Conservation (phyloP, 352 stramenopile genomes). For the Thraustochytrium striatum region DNA sequence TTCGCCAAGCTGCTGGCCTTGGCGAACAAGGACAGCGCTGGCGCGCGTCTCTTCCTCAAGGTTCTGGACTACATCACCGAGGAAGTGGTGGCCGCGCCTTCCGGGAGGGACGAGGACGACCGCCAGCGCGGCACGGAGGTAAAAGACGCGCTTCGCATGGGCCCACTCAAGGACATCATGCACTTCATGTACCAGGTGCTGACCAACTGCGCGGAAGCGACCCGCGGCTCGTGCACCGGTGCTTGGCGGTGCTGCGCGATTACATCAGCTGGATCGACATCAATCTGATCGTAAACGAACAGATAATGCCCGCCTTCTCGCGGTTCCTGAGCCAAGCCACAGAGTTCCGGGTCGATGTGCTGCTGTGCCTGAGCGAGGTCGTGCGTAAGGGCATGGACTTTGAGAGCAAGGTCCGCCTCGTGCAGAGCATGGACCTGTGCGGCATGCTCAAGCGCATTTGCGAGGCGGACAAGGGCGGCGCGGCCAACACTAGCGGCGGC, state of each 20-base stretch:
- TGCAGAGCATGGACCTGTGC: slow-evolving; percentile 67
- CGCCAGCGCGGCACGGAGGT: slow-evolving; percentile 69
- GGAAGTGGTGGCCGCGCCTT: not conserved
- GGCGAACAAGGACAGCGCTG: not conserved
- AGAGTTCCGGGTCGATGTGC: slow-evolving; percentile 61
- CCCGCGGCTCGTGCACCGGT: slow-evolving; percentile 64
- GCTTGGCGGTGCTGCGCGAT: slow-evolving; percentile 70
- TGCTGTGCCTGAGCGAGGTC: slow-evolving; percentile 75
- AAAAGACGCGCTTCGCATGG: slow-evolving; percentile 76
- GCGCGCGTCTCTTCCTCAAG: slow-evolving; percentile 11
- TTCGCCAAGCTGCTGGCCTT: slow-evolving; percentile 13
- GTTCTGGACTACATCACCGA: slow-evolving; percentile 25
- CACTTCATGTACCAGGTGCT: slow-evolving; percentile 75
- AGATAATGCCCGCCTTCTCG: slow-evolving; percentile 68
- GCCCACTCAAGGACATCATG: slow-evolving; percentile 65
- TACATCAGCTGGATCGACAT: slow-evolving; percentile 81
- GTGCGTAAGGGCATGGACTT: slow-evolving; percentile 75
- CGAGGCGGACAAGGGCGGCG: slow-evolving; percentile 4
- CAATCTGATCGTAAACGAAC: slow-evolving; percentile 70
- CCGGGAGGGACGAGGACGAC: slow-evolving; percentile 61
- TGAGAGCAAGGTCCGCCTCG: slow-evolving; percentile 72
- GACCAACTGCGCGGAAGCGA: slow-evolving; percentile 66
- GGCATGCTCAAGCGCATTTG: slow-evolving; percentile 54
- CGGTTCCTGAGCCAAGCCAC: slow-evolving; percentile 59
- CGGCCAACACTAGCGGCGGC: not conserved